Conservation (phyloP, 345 rosid genomes). For the Mallotus nudiflorus region DNA sequence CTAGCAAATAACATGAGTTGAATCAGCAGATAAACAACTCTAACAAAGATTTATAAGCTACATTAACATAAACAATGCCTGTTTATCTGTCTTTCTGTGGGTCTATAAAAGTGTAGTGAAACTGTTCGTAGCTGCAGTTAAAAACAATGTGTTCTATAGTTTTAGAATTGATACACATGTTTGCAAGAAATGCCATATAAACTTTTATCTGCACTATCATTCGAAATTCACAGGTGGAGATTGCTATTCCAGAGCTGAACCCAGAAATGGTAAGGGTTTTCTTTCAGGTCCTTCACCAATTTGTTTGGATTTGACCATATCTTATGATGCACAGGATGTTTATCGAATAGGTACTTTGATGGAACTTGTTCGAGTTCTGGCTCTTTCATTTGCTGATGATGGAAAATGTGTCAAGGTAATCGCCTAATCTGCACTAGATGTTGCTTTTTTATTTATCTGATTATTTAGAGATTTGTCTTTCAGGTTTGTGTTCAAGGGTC, state of each 20-base stretch:
- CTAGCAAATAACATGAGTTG: constrained; percentile 8
- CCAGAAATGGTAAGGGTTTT: constrained; percentile 78
- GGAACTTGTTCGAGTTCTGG: constrained; percentile 83
- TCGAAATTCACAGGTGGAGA: constrained; percentile 68
- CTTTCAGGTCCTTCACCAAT: constrained; percentile 1
- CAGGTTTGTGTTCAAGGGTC: constrained; percentile 99
- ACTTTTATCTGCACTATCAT: constrained; percentile 5
- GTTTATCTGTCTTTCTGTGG: too few species aligned
- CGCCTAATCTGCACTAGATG: background rate
- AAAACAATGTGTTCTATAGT: background rate
- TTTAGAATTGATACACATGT: background rate
- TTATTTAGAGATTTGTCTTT: constrained; percentile 17
- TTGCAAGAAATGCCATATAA: background rate
- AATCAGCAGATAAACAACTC: background rate
- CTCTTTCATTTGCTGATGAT: constrained; percentile 92
- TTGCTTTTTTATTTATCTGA: background rate
- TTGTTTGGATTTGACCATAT: constrained; percentile 18
- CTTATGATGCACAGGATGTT: constrained; percentile 70
- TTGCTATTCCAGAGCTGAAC: constrained; percentile 88
- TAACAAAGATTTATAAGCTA: background rate
- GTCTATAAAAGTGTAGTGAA: too few species aligned
- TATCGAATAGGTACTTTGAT: constrained; percentile 94
- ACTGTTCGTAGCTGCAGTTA: too few species aligned
- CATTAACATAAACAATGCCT: too few species aligned
- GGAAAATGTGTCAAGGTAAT: constrained; percentile 96